Conservation (phyloP, 352 stramenopile genomes). For the Aphanomyces invadans region DNA sequence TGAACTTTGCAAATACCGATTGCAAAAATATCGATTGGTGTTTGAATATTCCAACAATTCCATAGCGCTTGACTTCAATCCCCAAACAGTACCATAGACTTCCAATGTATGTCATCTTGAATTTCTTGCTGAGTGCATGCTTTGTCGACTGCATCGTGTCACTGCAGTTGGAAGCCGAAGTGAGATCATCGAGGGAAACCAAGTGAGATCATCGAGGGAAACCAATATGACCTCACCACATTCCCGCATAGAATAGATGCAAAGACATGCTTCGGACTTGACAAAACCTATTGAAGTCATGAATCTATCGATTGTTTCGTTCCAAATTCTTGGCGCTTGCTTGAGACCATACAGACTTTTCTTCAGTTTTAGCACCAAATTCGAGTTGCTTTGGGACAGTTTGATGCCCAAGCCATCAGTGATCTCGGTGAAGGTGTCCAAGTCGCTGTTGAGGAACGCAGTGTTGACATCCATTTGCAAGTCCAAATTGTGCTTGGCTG, state of each 20-base stretch:
- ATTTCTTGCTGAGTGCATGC: slow-evolving; percentile 21
- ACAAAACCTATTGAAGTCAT: slow-evolving; percentile 24
- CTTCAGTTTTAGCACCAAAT: slow-evolving; percentile 25
- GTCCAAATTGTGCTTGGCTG: background rate
- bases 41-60: slow-evolving; percentile 26
- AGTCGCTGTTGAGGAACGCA: background rate
- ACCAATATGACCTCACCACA: slow-evolving; percentile 28
- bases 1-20: slow-evolving; percentile 18
- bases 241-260: slow-evolving; percentile 26
- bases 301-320: slow-evolving; percentile 26
- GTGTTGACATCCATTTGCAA: background rate
- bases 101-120: background rate
- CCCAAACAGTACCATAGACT: slow-evolving; percentile 10
- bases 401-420: background rate
- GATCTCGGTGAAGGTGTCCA: background rate
- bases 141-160: slow-evolving; percentile 20
- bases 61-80: background rate
- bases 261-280: slow-evolving; percentile 25
- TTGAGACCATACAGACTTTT: slow-evolving; percentile 31
- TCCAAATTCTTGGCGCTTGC: slow-evolving; percentile 28
- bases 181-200: slow-evolving; percentile 27
- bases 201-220: slow-evolving; percentile 11
- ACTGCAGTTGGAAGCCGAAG: slow-evolving; percentile 23
- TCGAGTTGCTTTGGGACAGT: background rate
- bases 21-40: slow-evolving; percentile 13